Evolutionary conservation across 179 eudicot species (phyloP).

Genomic region (Sideroxylon spinosum): DNA sequence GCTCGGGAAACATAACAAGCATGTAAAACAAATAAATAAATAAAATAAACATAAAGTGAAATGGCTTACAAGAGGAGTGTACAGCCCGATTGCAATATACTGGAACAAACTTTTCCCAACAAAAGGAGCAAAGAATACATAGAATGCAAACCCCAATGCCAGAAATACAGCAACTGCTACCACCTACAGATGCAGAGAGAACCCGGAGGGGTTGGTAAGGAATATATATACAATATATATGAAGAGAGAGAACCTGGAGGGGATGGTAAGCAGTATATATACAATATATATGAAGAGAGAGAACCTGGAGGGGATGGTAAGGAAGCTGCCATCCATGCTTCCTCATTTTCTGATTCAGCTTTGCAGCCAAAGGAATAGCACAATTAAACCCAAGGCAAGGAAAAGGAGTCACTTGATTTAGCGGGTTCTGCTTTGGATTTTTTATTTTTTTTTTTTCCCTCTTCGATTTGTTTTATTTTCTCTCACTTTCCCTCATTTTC

Average conservation of each 20-base stretch:
- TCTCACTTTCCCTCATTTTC: constrained; percentile 27
- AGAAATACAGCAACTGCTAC: constrained; percentile 96
- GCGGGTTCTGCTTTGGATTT: background rate
- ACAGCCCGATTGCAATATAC: constrained; percentile 83
- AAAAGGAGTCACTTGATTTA: background rate
- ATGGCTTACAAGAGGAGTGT: constrained; percentile 89
- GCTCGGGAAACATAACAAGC: background rate
- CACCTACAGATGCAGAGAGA: constrained; percentile 47
- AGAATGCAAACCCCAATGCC: constrained; percentile 97
- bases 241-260: background rate
- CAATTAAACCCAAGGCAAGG: background rate
- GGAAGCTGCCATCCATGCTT: constrained; percentile 99
- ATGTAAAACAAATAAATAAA: background rate
- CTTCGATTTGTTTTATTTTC: constrained; percentile 10
- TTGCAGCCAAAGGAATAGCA: constrained; percentile 13
- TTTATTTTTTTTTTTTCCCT: background rate
- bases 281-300: background rate
- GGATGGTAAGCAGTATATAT: too few species aligned
- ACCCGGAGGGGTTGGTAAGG: background rate
- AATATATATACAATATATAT: too few species aligned
- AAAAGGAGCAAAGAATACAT: constrained; percentile 99
- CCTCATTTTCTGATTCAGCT: constrained; percentile 52
- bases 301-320: constrained; percentile 96
- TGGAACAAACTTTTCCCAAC: constrained; percentile 83
- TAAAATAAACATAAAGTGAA: background rate